Evolutionary conservation across 148 eudicot species (phyloP).

Genomic region (Heliosperma pusillum): DNA sequence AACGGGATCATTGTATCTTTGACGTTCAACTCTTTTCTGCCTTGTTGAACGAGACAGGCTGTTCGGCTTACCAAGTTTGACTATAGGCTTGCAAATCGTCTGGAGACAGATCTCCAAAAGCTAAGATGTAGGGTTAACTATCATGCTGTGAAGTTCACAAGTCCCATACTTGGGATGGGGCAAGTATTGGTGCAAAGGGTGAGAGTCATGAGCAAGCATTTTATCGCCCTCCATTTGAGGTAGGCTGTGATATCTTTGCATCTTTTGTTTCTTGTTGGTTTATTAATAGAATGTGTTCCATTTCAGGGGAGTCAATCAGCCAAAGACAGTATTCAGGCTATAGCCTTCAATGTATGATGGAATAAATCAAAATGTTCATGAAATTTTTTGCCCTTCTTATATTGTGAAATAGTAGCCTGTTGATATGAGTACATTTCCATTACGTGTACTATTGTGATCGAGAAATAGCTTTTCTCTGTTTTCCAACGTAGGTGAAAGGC

Average conservation of each 20-base stretch:
- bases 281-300: constrained; percentile 3
- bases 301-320: not conserved
- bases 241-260: constrained; percentile 17
- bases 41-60: constrained; percentile 54
- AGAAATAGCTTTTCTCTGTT: too few relatives aligned
- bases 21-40: constrained; percentile 20
- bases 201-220: constrained; percentile 76
- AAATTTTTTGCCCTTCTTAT: too few relatives aligned
- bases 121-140: constrained; percentile 94
- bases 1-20: not conserved
- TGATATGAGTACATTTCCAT: too few relatives aligned
- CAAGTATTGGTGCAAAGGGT: constrained; percentile 59
- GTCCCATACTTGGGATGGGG: constrained; percentile 74
- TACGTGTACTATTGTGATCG: too few relatives aligned
- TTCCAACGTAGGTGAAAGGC: not conserved
- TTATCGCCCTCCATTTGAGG: constrained; percentile 92
- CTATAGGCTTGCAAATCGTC: constrained; percentile 86
- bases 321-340: not conserved
- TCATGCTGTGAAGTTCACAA: constrained; percentile 81
- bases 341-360: not conserved
- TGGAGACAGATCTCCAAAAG: constrained; percentile 83
- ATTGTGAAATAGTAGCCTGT: too few relatives aligned
- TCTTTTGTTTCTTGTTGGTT: not conserved
- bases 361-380: too few relatives aligned
- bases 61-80: constrained; percentile 92